A percentile compares a stretch with the other conserved stretches of the same genome.
phyloP scores from a whole-genome alignment of 176 grass and related monocot species.

The Ananas comosus region DNA sequence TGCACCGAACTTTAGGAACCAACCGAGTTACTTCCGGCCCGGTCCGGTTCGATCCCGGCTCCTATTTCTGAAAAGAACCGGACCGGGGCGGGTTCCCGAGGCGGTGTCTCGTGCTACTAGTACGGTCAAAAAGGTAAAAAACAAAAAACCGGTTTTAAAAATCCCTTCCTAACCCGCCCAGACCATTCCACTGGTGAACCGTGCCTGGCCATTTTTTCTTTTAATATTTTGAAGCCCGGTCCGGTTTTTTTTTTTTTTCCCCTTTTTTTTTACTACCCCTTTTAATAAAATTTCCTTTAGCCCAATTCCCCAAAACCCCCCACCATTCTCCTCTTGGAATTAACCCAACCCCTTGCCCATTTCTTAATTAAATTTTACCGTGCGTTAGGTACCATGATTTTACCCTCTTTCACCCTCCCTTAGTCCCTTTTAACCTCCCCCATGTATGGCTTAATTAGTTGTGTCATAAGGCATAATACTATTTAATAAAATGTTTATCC shows the following conservation, averaged over 20 bases:
- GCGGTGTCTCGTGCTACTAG: conserved; percentile 28
- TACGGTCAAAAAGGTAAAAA: conserved; percentile 30
- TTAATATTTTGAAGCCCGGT: not conserved
- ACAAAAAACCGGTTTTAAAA: not conserved
- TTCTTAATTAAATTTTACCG: conserved; percentile 9
- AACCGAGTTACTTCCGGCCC: not conserved
- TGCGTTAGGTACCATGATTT: conserved; percentile 15
- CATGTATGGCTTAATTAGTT: not conserved
- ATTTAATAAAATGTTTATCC: too few relatives aligned
- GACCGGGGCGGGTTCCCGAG: conserved; percentile 19
- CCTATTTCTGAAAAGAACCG: not conserved
- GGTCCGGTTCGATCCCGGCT: not conserved
- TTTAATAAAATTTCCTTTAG: not conserved
- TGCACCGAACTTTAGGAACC: not conserved
- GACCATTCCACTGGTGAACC: conserved; percentile 21
- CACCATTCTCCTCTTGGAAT: conserved; percentile 47
- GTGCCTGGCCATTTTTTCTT: not conserved
- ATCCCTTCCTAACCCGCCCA: conserved; percentile 11
- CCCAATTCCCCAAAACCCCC: conserved; percentile 59
- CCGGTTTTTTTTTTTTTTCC: not conserved
- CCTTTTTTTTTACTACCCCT: not conserved
- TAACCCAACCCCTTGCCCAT: conserved; percentile 27
- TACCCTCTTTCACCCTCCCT: not conserved
- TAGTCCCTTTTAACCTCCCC: not conserved
- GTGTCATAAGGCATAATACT: too few relatives aligned